Base-by-base conservation (phyloP, 2,329 filamentous ascomycete genomes). In the Sordariomycetes sp. region DNA sequence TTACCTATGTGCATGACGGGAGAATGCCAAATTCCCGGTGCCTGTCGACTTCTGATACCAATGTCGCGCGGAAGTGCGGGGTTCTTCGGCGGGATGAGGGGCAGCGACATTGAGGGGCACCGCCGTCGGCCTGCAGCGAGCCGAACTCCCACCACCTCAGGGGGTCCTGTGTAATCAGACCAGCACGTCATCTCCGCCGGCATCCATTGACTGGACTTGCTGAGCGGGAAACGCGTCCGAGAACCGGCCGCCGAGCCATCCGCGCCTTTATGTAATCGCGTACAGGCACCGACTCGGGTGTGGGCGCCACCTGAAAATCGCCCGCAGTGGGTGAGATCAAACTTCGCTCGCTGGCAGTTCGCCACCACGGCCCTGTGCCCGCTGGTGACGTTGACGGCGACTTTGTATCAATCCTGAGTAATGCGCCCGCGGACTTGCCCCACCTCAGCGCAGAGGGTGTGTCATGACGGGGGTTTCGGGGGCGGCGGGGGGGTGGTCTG, bases 381-480 rank as follows among this genome's bases (percentile, higher is more conserved):
- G n/a, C n/a, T 50, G 45, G 39, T n/a, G 7, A n/a, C 39, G 39
- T 45, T 45, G 39, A 45, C 39, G 39, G n/a, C 20, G 45, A 13
- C 20, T 5, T 50, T 50, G n/a, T 50, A 50, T 50, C 20, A 55
- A 34, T 32, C 53, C 42, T 35, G 42, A 22, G 24, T 56, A 56
- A 56, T 51, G 50, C 34, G 45, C 17, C 45, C n/a, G 15, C 5
- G 5, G 54, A 51, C 50, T 42, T 34, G n/a, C 54, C 54, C 54
- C 54, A 56, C 54, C 42, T n/a, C 39, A 56, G 54, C 42, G 54
- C 54, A 56, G 32, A 51, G 52, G n/a, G 42, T 50, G 54, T 56
- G 42, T 56, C 54, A 56, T 35, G 54, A 56, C 51, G 54, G 54
- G 24, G 32, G 32, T 42, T 55, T 50, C 32, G 39, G 54, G 24